phyloP scores from a whole-genome alignment of 1,284 basidiomycete genomes.

The Chalciporus sp. region DNA sequence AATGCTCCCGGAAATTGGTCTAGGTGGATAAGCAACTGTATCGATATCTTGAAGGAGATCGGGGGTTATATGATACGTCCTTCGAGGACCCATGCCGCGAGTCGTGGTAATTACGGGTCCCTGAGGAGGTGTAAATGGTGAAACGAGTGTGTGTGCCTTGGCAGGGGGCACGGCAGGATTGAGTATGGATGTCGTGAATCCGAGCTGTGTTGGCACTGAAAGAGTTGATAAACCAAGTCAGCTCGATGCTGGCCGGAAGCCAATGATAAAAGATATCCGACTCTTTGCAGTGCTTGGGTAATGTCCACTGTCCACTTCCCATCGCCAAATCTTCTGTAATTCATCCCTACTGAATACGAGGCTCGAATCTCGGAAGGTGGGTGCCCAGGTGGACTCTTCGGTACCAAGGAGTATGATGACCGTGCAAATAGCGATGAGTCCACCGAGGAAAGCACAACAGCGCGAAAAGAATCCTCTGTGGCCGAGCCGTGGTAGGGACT shows the following conservation, averaged over 20 bases:
- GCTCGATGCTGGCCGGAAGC: neutral
- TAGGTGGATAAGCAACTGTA: conserved; percentile 43
- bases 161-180: conserved; percentile 71
- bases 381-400: conserved; percentile 61
- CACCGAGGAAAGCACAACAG: conserved; percentile 47
- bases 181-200: conserved; percentile 50
- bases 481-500: conserved; percentile 56
- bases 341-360: conserved; percentile 75
- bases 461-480: conserved; percentile 52
- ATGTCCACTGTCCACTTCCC: conserved; percentile 88
- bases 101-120: conserved; percentile 44
- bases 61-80: conserved; percentile 51
- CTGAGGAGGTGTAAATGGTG: conserved; percentile 42
- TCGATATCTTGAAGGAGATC: conserved; percentile 33
- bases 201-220: conserved; percentile 71
- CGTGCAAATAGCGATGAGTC: conserved; percentile 55
- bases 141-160: conserved; percentile 40
- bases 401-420: conserved; percentile 56
- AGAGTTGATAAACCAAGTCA: conserved; percentile 1
- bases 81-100: conserved; percentile 67
- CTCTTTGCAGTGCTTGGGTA: conserved; percentile 76
- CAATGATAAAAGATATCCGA: conserved; percentile 41
- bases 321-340: conserved; percentile 84
- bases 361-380: conserved; percentile 67
- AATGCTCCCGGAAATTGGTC: conserved; percentile 50